These are phyloP conservation scores for Chrysanthemum lavandulifolium DNA, from an alignment of 129 eudicot species.

Conservation along the genomic window DNA sequence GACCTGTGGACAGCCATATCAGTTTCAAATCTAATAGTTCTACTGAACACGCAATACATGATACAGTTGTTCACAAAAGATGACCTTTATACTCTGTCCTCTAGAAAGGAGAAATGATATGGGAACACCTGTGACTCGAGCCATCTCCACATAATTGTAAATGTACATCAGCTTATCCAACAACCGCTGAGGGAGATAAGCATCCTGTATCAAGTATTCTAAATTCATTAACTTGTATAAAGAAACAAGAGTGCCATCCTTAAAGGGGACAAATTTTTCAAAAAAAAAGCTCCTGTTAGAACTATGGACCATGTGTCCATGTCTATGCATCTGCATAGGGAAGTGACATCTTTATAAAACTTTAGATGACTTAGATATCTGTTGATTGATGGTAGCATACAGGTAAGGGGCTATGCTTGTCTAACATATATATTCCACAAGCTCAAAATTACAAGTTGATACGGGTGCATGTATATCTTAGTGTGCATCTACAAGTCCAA, in stretches of 20 bases:
- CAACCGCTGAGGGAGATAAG: slow-evolving; percentile 97
- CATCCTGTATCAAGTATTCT: slow-evolving; percentile 59
- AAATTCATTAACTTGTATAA: slow-evolving; percentile 11
- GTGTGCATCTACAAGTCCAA: slow-evolving; percentile 5
- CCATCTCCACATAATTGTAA: slow-evolving; percentile 99
- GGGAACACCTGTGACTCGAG: slow-evolving; percentile 99
- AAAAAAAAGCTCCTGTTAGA: background rate
- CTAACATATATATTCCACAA: background rate
- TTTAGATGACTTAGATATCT: slow-evolving; percentile 6
- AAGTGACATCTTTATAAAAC: background rate
- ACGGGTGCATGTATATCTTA: slow-evolving; percentile 13
- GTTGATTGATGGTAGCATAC: background rate
- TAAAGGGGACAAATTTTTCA: background rate
- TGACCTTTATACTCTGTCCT: slow-evolving; percentile 99
- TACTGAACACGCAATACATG: background rate
- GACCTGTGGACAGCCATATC: slow-evolving; percentile 49
- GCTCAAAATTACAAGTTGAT: background rate
- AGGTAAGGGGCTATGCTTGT: background rate
- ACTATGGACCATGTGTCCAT: background rate
- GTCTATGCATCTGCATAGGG: slow-evolving; percentile 1
- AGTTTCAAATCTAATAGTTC: slow-evolving; percentile 5
- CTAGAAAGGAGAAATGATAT: slow-evolving; percentile 95
- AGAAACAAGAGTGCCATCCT: background rate
- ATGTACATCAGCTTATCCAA: slow-evolving; percentile 94
- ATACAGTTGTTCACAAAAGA: slow-evolving; percentile 9